Conservation (phyloP, 2,329 filamentous ascomycete species). For the Calonectria hawksworthii region DNA sequence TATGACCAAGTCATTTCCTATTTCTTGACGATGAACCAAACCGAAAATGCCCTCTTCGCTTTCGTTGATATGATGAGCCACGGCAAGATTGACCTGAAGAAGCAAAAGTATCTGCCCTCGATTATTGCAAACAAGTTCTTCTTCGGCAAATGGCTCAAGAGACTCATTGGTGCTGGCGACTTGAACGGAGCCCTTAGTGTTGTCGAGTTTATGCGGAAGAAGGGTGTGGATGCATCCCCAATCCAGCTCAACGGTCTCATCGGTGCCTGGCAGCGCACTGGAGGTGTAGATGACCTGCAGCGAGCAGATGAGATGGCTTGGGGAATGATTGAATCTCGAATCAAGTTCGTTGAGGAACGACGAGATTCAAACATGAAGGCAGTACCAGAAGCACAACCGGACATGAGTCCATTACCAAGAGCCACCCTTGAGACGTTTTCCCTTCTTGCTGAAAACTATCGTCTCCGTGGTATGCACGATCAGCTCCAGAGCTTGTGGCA, state of each 20-base stretch:
- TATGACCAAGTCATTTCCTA: slow-evolving; percentile 81
- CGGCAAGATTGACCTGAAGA: slow-evolving; percentile 64
- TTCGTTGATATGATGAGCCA: slow-evolving; percentile 93
- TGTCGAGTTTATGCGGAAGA: slow-evolving; percentile 80
- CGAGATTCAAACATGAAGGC: slow-evolving; percentile 33
- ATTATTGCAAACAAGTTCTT: slow-evolving; percentile 81
- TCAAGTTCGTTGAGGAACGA: slow-evolving; percentile 71
- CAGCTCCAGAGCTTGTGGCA: slow-evolving; percentile 73
- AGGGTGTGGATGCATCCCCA: slow-evolving; percentile 76
- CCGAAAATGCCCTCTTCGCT: slow-evolving; percentile 78
- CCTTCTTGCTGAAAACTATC: slow-evolving; percentile 80
- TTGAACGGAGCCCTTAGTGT: slow-evolving; percentile 80
- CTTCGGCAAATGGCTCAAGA: slow-evolving; percentile 90
- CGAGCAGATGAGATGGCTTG: slow-evolving; percentile 79
- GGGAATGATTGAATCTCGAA: slow-evolving; percentile 80
- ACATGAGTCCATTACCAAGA: slow-evolving; percentile 57
- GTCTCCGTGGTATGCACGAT: slow-evolving; percentile 69
- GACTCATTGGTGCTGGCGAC: slow-evolving; percentile 80
- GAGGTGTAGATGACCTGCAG: slow-evolving; percentile 65
- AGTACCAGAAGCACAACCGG: slow-evolving; percentile 6
- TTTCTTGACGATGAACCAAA: slow-evolving; percentile 76
- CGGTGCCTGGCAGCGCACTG: slow-evolving; percentile 80
- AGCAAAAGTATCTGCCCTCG: slow-evolving; percentile 60
- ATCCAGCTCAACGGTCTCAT: slow-evolving; percentile 88
- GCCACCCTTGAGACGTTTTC: slow-evolving; percentile 85